Evolutionary conservation across 2,329 filamentous ascomycete species (phyloP), one percentile per base, ranked within the genome.

Genomic region (Ophiostoma tasmaniense): DNA sequence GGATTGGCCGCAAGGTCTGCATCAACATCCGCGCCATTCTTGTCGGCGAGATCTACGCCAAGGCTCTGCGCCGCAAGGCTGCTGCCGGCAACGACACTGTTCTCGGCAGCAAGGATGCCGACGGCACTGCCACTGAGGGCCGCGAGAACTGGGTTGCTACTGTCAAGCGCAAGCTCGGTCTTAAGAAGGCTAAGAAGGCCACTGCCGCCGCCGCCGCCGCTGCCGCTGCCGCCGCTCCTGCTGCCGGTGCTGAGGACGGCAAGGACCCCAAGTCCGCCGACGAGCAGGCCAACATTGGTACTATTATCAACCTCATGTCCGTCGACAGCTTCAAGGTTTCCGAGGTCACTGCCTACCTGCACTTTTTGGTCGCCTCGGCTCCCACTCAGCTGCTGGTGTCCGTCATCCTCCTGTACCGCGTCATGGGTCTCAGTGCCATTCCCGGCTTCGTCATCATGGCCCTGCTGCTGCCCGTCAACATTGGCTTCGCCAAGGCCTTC

Each of bases 251-350:
- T 39, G 75, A 75, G 28, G 75, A 74, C 62, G 77, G 75, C 37
- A 73, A 78, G 55, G 78, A 77, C 68, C 77, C 81, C 67, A 74
- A 11, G n/a, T n/a, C 39, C 74, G 1, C 52, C 20, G 89, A 92
- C 71, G 85, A 90, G 70, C 92, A 96, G 80, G 94, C 93, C 52
- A 97, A 95, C 71, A 85, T 96, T 66, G 95, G 96, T 72, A 96
- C 95, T n/a, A 97, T 99, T 75, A 99, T 99, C 81, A 99, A 98
- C 78, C 83, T 99, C 73, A 99, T 99, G 95, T 96, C 95, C 13
- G 96, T 99, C 55, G 96, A 99, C 81, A 97, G 94, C 65, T 98
- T 98, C 87, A 99, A 99, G 80, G 92, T 99, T 68, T 91, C 92
- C 71, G 95, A 99, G 77, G 89, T 97, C 70, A 95, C 92, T 50